These are phyloP conservation scores for Tanacetum coccineum DNA, from an alignment of 129 eudicot genomes.

Conservation along the genomic window DNA sequence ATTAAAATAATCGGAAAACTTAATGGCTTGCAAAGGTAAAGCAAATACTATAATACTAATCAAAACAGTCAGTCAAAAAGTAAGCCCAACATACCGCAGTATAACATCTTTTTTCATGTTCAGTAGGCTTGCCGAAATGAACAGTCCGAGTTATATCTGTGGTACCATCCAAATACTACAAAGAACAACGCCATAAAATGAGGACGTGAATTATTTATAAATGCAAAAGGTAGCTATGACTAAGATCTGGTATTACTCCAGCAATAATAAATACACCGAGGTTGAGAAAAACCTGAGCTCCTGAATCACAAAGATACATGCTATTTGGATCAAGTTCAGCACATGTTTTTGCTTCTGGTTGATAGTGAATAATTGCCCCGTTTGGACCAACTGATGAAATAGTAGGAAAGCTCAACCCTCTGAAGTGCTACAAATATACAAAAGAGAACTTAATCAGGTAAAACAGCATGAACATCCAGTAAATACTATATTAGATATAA, in stretches of 20 bases:
- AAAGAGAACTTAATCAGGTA: conserved; percentile 4
- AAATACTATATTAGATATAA: neutral
- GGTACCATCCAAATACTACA: conserved; percentile 90
- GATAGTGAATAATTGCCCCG: conserved; percentile 89
- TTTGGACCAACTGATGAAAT: conserved; percentile 98
- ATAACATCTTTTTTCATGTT: conserved; percentile 91
- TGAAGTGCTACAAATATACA: conserved; percentile 62
- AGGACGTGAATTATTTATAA: neutral
- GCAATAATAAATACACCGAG: neutral
- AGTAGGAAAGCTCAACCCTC: conserved; percentile 96
- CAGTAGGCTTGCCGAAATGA: conserved; percentile 89
- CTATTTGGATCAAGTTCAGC: conserved; percentile 87
- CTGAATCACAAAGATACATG: conserved; percentile 92
- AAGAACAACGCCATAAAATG: conserved; percentile 23
- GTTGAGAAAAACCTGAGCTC: conserved; percentile 75
- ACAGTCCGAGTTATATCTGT: conserved; percentile 97
- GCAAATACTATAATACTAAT: conserved; percentile 1
- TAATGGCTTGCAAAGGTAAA: neutral
- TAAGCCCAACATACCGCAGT: conserved; percentile 65
- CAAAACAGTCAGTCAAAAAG: conserved; percentile 13
- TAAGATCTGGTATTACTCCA: neutral
- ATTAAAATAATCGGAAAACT: no score
- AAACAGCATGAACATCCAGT: neutral
- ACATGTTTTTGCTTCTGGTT: conserved; percentile 76
- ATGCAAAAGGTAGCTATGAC: neutral